Evolutionary conservation across 371 early-diverging fungal genomes (phyloP).

Genomic region (Syncephalis plumigaleata): DNA sequence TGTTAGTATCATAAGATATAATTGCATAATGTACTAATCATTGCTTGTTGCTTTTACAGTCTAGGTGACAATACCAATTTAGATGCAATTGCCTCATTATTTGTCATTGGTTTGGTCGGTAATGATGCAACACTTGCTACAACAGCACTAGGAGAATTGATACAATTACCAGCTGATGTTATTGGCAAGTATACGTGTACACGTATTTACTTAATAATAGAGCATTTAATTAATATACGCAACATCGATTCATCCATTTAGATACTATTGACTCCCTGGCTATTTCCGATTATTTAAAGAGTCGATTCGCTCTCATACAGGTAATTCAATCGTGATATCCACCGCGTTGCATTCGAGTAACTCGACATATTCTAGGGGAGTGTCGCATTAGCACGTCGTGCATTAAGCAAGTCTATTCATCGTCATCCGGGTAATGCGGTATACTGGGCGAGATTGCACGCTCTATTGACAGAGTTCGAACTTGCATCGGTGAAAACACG

Average conservation of each 20-base stretch:
- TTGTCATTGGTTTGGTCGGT: slow-evolving; percentile 59
- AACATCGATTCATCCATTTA: not conserved
- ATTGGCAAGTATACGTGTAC: slow-evolving; percentile 18
- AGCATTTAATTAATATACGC: too few species aligned
- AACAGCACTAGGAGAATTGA: slow-evolving; percentile 54
- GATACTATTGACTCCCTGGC: not conserved
- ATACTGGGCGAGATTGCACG: not conserved
- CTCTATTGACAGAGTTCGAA: not conserved
- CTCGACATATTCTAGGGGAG: too few species aligned
- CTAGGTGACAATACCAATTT: slow-evolving; percentile 28
- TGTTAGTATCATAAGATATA: not conserved
- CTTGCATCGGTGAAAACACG: not conserved
- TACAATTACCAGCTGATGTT: slow-evolving; percentile 28
- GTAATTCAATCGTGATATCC: not conserved
- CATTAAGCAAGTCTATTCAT: not conserved
- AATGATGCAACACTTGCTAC: slow-evolving; percentile 53
- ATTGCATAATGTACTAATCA: not conserved
- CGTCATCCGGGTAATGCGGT: not conserved
- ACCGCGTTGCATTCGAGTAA: too few species aligned
- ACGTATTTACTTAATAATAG: not conserved
- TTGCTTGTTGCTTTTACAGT: slow-evolving; percentile 13
- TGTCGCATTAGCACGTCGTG: not conserved
- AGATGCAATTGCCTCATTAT: slow-evolving; percentile 52
- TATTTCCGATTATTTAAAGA: not conserved
- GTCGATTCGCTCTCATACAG: not conserved